These are phyloP conservation scores for Chaetomiaceae sp. DNA, from an alignment of 2,329 filamentous ascomycete species.

Conservation along the genomic window DNA sequence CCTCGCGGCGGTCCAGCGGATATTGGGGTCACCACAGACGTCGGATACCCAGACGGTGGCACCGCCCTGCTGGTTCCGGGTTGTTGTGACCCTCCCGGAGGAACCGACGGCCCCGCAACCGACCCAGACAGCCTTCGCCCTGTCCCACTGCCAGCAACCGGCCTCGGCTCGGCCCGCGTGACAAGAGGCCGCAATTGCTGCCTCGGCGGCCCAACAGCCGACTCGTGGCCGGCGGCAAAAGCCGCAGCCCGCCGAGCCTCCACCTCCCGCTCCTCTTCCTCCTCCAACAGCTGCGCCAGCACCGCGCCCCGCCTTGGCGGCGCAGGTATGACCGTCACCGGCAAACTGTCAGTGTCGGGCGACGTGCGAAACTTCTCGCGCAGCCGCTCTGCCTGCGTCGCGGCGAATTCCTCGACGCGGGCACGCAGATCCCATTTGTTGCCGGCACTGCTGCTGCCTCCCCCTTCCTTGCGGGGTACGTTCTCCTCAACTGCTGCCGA, in stretches of 20 bases:
- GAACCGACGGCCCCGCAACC: no score
- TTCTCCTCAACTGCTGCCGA: constrained; percentile 9
- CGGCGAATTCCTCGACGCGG: constrained; percentile 58
- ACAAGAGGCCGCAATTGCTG: no score
- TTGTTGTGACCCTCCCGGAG: no score
- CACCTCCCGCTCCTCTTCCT: constrained; percentile 38
- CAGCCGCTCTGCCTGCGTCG: constrained; percentile 55
- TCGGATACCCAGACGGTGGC: no score
- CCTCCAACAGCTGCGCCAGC: constrained; percentile 53
- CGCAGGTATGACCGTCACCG: constrained; percentile 58
- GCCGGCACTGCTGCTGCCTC: constrained; percentile 6
- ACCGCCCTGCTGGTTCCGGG: no score
- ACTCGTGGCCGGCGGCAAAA: neutral
- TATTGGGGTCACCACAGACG: no score
- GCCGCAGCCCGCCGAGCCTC: neutral
- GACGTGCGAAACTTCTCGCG: constrained; percentile 53
- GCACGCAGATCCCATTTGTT: constrained; percentile 52
- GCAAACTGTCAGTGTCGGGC: constrained; percentile 51
- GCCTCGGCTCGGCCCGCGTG: no score
- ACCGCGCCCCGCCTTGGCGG: constrained; percentile 55
- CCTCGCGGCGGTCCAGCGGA: no score
- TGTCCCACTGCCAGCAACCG: no score
- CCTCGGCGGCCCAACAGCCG: no score
- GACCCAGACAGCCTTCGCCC: no score
- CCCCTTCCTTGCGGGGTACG: neutral